Evolutionary conservation across 352 stramenopile genomes (phyloP), one percentile per base, ranked within the genome.

Genomic region (Globisporangium uncinulatum): DNA sequence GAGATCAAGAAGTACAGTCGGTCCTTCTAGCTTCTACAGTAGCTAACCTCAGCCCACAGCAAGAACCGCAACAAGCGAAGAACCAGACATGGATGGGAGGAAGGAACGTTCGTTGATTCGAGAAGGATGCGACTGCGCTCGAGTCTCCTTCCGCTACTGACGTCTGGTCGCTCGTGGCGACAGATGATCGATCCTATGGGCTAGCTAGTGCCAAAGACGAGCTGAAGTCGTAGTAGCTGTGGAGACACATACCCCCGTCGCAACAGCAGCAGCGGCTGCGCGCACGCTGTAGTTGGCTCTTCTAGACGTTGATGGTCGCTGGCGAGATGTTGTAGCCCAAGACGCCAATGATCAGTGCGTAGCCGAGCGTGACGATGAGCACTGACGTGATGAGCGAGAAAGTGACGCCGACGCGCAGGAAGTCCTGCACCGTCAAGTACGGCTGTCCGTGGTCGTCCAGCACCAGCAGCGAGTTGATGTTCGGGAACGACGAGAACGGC

Each of bases 1-100:
- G 96, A 99, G 76, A 98, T 99, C 71, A 98, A 98, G 70, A 98
- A 98, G 70, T 98, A 98, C 70, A 97, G 86, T 46, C 76, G 95
- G 55, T 92, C 88, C 0, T 97, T 98, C 71, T 97, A 29, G 24
- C 24, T 29, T 29, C 24, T 29, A n/a, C n/a, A n/a, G n/a, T n/a
- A 29, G 24, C 24, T 29, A 29, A n/a, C n/a, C n/a, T n/a, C n/a
- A n/a, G n/a, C n/a, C n/a, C n/a, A n/a, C n/a, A 91, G 67, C 4
- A 67, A 24, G n/a, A 19, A 47, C n/a, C 4, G 20, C 20, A 29
- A 29, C 24, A 29, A 29, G 24, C 24, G 24, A 1, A 29, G 4
- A 4, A 29, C 24, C 24, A 29, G 24, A 29, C 24, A 4, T 29
- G 24, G 24, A 29, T 29, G 24, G 24, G 24, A 29, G 24, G 24